Conservation (phyloP, 495 filamentous ascomycete species). For the Parathielavia hyrcaniae region DNA sequence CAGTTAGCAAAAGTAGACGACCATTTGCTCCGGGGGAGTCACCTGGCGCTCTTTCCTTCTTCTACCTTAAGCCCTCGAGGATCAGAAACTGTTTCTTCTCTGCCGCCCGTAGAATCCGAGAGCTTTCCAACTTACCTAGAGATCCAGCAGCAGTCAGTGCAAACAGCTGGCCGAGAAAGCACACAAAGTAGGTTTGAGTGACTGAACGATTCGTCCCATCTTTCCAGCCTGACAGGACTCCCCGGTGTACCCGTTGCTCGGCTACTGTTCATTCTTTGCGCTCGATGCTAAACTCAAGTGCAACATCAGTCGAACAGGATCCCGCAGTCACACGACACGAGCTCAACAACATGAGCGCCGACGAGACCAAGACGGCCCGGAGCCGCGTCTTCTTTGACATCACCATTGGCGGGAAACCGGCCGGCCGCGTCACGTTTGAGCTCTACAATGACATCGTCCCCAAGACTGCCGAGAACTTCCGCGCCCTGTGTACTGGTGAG, state of each 20-base stretch:
- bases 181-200: background rate
- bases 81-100: background rate
- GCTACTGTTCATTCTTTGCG: background rate
- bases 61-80: background rate
- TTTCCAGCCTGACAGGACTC: background rate
- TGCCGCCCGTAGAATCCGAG: background rate
- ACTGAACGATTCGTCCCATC: background rate
- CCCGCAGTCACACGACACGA: background rate
- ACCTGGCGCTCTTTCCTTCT: background rate
- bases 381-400: slow-evolving; percentile 87
- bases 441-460: slow-evolving; percentile 87
- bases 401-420: slow-evolving; percentile 61
- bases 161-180: background rate
- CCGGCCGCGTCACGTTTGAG: slow-evolving; percentile 75
- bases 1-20: background rate
- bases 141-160: background rate
- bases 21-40: background rate
- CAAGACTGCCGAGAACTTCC: slow-evolving; percentile 95
- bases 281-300: background rate
- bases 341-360: slow-evolving; percentile 35
- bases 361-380: slow-evolving; percentile 44
- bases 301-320: background rate
- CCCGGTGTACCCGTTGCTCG: background rate
- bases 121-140: background rate
- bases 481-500: slow-evolving; percentile 87